Evolutionary conservation across 345 rosid species (phyloP).

Genomic region (Ricinus communis): DNA sequence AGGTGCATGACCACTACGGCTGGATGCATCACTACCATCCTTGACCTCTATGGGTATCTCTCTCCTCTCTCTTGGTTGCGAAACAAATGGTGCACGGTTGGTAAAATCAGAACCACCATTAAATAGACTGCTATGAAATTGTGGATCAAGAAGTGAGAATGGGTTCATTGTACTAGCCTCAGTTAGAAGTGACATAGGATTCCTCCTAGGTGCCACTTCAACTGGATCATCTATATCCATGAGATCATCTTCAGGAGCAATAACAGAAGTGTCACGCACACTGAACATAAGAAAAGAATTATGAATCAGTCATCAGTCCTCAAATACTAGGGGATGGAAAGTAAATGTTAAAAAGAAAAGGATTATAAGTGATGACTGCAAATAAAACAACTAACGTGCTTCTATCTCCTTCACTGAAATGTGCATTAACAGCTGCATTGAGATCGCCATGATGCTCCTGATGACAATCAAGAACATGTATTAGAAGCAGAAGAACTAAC

Average conservation of each 20-base stretch:
- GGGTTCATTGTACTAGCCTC: constrained; percentile 39
- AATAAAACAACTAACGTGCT: constrained; percentile 41
- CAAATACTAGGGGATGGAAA: background rate
- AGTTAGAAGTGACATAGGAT: constrained; percentile 40
- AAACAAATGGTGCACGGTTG: constrained; percentile 51
- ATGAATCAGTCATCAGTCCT: background rate
- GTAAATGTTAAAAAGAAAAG: background rate
- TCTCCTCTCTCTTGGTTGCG: constrained; percentile 84
- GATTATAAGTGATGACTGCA: background rate
- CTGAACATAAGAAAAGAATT: constrained; percentile 1
- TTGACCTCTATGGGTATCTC: constrained; percentile 84
- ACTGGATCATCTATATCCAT: constrained; percentile 88
- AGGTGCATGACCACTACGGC: constrained; percentile 55
- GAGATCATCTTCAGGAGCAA: constrained; percentile 50
- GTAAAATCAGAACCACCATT: constrained; percentile 46
- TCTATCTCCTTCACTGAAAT: constrained; percentile 83
- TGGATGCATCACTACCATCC: constrained; percentile 55
- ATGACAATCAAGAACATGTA: constrained; percentile 22
- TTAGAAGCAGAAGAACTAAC: constrained; percentile 6
- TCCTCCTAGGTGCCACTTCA: constrained; percentile 35
- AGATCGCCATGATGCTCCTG: constrained; percentile 93
- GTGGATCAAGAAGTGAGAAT: constrained; percentile 52
- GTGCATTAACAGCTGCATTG: constrained; percentile 90
- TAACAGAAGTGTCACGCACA: constrained; percentile 23
- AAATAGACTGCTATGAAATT: constrained; percentile 39